phyloP scores from a whole-genome alignment of 75 land plant genomes.

The Pinus taeda region DNA sequence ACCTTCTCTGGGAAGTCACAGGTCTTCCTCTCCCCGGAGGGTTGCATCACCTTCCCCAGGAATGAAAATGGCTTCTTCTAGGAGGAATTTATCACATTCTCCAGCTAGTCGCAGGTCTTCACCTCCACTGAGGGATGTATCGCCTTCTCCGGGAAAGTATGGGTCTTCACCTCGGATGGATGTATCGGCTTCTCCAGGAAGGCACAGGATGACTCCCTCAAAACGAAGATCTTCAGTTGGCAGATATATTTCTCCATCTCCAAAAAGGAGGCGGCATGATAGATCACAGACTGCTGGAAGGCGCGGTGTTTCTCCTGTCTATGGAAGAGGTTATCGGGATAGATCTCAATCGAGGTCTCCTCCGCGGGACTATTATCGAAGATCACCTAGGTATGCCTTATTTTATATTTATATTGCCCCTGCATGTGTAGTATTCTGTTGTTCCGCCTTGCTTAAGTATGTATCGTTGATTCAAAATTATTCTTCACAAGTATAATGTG shows the following conservation, averaged over 20 bases:
- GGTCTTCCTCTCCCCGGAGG: constrained; percentile 2
- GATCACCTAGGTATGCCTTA: constrained; percentile 21
- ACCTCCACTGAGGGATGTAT: not conserved
- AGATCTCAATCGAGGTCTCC: constrained; percentile 42
- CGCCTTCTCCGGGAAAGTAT: no score
- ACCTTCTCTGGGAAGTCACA: constrained; percentile 1
- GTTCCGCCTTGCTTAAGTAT: not conserved
- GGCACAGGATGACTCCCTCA: not conserved
- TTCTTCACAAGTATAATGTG: not conserved
- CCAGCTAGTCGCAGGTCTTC: not conserved
- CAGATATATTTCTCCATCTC: constrained; percentile 10
- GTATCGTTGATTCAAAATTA: not conserved
- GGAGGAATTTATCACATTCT: not conserved
- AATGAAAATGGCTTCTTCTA: not conserved
- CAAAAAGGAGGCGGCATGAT: constrained; percentile 11
- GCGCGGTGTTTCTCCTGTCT: constrained; percentile 18
- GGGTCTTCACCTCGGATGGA: not conserved
- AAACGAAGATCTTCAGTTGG: constrained; percentile 1
- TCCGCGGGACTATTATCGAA: constrained; percentile 12
- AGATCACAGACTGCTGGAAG: constrained; percentile 26
- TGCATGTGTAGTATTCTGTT: not conserved
- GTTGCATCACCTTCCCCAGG: not conserved
- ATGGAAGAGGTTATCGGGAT: constrained; percentile 21
- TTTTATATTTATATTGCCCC: not conserved
- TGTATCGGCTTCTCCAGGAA: constrained; percentile 7